phyloP scores from a whole-genome alignment of 2,329 filamentous ascomycete species.

The Aurifilum marmelostoma region DNA sequence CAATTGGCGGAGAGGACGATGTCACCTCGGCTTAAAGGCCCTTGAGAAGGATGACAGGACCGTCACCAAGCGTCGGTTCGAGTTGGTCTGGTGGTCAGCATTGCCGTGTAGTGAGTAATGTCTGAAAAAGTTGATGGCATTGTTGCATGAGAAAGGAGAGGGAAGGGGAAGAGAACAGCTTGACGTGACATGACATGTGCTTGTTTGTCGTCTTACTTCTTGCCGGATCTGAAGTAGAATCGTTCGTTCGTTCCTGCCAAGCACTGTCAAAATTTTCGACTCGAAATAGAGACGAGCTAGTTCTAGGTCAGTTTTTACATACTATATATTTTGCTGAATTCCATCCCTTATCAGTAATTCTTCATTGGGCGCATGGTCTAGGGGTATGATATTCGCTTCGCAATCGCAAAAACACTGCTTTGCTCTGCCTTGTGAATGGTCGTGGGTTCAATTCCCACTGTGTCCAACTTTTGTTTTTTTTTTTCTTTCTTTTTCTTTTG shows the following conservation, averaged over 20 bases:
- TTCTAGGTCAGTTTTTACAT: background rate
- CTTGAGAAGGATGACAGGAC: background rate
- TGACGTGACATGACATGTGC: background rate
- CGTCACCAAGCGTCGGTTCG: background rate
- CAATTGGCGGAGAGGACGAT: background rate
- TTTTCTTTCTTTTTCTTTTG: background rate
- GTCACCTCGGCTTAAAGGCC: background rate
- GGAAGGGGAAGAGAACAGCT: background rate
- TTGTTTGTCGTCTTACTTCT: background rate
- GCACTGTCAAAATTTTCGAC: background rate
- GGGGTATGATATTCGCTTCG: slow-evolving; percentile 9
- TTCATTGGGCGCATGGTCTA: slow-evolving; percentile 2
- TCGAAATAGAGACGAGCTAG: background rate
- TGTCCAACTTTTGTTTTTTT: background rate
- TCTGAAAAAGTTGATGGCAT: no score
- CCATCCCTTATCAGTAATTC: background rate
- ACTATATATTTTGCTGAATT: background rate
- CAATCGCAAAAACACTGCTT: background rate
- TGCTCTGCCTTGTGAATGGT: slow-evolving; percentile 7
- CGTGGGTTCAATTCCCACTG: slow-evolving; percentile 10
- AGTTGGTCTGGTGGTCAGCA: background rate
- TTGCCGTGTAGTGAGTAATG: no score
- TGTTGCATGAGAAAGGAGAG: no score
- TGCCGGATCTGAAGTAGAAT: background rate
- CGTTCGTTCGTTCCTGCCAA: slow-evolving; percentile 1